Percentiles rank a stretch among this genome's conserved stretches.
These are phyloP conservation scores for Penicillium arizonense DNA, from an alignment of 495 filamentous ascomycete genomes.

Conservation along the genomic window DNA sequence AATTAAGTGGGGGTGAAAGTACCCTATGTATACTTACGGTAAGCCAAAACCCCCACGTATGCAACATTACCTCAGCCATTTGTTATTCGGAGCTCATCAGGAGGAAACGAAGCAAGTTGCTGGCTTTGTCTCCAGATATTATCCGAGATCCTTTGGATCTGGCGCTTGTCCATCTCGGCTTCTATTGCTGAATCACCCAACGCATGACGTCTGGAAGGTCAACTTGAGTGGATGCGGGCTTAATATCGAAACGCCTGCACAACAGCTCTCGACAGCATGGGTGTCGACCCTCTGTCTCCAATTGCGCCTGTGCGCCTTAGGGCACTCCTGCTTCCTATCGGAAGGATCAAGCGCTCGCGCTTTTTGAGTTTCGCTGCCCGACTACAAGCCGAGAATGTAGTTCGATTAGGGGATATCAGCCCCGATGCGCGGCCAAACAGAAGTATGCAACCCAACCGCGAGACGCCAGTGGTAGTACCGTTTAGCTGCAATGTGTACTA, in stretches of 20 bases:
- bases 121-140: not conserved
- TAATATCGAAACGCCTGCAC: slow-evolving; percentile 31
- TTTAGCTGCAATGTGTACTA: slow-evolving; percentile 16
- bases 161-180: not conserved
- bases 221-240: slow-evolving; percentile 35
- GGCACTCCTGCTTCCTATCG: slow-evolving; percentile 80
- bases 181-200: slow-evolving; percentile 5
- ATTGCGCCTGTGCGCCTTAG: slow-evolving; percentile 85
- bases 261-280: slow-evolving; percentile 60
- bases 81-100: slow-evolving; percentile 8
- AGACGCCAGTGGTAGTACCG: not conserved
- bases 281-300: slow-evolving; percentile 80
- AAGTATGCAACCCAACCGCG: slow-evolving; percentile 55
- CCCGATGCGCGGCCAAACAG: slow-evolving; percentile 83
- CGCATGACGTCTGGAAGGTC: slow-evolving; percentile 25
- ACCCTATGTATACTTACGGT: not conserved
- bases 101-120: slow-evolving; percentile 1
- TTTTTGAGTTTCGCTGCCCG: slow-evolving; percentile 77
- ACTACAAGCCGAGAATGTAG: slow-evolving; percentile 74
- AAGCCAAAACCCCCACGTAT: not conserved
- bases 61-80: slow-evolving; percentile 2
- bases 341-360: slow-evolving; percentile 76
- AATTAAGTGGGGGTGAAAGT: not conserved
- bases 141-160: not conserved
- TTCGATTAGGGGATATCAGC: slow-evolving; percentile 87